phyloP scores from a whole-genome alignment of 1,284 basidiomycete genomes.

The Leccinum subrobustum region DNA sequence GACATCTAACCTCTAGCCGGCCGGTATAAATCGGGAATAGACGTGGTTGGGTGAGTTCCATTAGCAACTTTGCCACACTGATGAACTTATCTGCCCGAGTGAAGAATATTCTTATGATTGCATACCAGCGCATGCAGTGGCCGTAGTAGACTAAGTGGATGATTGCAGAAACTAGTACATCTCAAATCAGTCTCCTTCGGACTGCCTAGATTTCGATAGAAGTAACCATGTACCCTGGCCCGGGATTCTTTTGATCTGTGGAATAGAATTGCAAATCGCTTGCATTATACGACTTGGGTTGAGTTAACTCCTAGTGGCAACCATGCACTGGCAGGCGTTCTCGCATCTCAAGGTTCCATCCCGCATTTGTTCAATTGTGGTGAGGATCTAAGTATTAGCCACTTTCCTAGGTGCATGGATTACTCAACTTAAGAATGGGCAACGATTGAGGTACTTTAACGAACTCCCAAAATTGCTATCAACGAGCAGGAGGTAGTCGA shows the following conservation, averaged over 20 bases:
- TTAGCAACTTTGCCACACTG: not conserved
- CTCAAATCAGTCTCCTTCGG: not conserved
- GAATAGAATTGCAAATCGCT: not conserved
- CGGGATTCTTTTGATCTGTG: not conserved
- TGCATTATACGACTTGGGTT: not conserved
- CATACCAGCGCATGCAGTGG: not conserved
- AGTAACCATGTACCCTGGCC: not conserved
- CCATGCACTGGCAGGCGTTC: too few species aligned
- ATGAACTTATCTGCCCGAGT: not conserved
- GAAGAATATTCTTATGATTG: not conserved
- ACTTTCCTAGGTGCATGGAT: too few species aligned
- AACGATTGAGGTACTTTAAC: too few species aligned
- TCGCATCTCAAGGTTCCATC: too few species aligned
- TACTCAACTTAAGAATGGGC: too few species aligned
- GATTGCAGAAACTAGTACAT: not conserved
- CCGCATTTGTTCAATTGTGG: too few species aligned
- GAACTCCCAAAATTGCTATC: too few species aligned
- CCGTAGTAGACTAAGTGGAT: not conserved
- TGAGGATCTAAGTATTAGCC: too few species aligned
- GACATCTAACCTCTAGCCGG: conserved; percentile 40
- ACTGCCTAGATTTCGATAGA: not conserved
- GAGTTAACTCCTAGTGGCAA: too few species aligned
- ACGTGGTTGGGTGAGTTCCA: not conserved
- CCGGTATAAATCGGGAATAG: not conserved
- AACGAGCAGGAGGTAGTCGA: too few species aligned